Conservation (phyloP, 176 grass and related monocot species). For the Carex littledalei region DNA sequence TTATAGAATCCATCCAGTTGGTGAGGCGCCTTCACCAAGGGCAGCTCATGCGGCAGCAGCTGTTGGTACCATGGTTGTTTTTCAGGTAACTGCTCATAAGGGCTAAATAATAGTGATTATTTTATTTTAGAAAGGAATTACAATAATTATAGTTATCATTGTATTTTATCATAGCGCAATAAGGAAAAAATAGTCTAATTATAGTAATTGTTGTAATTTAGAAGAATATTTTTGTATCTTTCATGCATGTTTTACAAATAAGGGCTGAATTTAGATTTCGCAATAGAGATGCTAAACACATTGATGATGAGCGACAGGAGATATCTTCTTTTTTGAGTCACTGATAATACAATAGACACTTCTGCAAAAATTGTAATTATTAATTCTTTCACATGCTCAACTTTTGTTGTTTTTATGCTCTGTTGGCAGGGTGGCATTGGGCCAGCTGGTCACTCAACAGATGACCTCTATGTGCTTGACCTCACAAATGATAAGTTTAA, state of each 20-base stretch:
- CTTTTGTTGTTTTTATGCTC: neutral
- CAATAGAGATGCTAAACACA: neutral
- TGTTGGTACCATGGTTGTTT: slow-evolving; percentile 94
- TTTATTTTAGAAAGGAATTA: neutral
- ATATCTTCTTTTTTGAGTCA: neutral
- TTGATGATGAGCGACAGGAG: neutral
- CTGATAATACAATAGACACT: neutral
- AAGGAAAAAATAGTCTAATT: no score
- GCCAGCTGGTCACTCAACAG: slow-evolving; percentile 90
- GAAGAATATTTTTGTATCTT: neutral
- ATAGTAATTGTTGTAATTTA: neutral
- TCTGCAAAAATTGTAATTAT: neutral
- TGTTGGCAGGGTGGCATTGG: slow-evolving; percentile 81
- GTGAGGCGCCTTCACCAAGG: slow-evolving; percentile 79
- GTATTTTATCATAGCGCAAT: neutral
- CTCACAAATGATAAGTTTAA: slow-evolving; percentile 98
- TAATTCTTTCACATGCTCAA: neutral
- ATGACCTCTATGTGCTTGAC: slow-evolving; percentile 96
- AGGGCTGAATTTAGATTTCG: neutral
- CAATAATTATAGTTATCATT: neutral
- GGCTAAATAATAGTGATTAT: neutral
- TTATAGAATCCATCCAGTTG: slow-evolving; percentile 57
- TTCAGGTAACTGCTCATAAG: slow-evolving; percentile 52
- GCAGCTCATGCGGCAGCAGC: slow-evolving; percentile 78
- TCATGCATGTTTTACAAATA: neutral